Conservation (phyloP, 495 filamentous ascomycete species). For the Annulohypoxylon moriforme region DNA sequence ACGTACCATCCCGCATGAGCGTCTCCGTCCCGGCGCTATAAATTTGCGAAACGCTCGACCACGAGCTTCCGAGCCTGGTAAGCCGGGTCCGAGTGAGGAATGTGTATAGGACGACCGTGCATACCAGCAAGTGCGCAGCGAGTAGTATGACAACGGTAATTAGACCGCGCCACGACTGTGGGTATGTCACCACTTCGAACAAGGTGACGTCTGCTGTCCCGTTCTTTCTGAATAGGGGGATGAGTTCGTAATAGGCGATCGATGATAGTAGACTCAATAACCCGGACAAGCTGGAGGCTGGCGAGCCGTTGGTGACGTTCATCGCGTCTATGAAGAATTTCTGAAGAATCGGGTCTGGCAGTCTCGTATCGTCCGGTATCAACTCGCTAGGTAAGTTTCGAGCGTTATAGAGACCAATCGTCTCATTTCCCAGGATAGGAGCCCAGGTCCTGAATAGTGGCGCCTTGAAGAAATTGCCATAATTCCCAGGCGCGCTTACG, state of each 20-base stretch:
- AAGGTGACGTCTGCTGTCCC: neutral
- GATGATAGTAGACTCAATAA: neutral
- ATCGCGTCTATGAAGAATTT: neutral
- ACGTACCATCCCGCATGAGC: neutral
- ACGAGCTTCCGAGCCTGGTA: neutral
- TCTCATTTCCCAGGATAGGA: neutral
- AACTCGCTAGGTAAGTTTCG: neutral
- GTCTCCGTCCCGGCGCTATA: neutral
- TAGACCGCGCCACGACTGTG: neutral
- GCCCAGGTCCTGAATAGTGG: neutral
- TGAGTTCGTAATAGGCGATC: neutral
- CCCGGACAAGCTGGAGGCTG: neutral
- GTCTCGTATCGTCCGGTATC: neutral
- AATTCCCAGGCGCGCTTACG: neutral
- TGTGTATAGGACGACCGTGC: neutral
- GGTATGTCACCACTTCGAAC: neutral
- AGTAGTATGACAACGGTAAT: neutral
- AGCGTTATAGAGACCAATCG: neutral
- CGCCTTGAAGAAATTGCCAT: neutral
- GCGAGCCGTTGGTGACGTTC: neutral
- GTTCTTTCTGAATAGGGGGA: neutral
- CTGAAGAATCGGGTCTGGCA: neutral
- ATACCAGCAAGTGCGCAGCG: neutral
- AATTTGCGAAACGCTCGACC: constrained; percentile 1
- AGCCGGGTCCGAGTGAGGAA: neutral